Percentiles rank a stretch among this genome's conserved stretches.
These are phyloP conservation scores for Prunus armeniaca DNA, from an alignment of 306 rosid species.

Conservation along the genomic window DNA sequence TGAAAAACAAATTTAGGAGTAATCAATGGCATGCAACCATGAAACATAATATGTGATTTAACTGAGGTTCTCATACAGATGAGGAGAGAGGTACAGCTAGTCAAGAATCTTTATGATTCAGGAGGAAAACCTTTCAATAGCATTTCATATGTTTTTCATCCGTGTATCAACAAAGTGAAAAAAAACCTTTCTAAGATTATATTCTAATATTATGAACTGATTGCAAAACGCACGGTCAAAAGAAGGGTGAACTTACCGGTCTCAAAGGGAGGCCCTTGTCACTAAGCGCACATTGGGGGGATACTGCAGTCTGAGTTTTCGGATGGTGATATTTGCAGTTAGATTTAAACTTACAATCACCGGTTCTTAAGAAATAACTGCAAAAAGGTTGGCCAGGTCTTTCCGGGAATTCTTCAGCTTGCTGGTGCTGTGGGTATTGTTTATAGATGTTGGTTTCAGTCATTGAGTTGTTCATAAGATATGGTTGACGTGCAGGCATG, in stretches of 20 bases:
- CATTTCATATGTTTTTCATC: neutral
- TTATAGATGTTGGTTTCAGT: constrained; percentile 49
- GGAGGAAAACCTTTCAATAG: neutral
- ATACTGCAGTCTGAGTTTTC: constrained; percentile 45
- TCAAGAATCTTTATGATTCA: neutral
- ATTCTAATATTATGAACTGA: neutral
- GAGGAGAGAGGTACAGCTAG: neutral
- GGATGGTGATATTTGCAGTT: constrained; percentile 96
- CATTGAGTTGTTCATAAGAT: constrained; percentile 48
- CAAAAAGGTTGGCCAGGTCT: constrained; percentile 95
- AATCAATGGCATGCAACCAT: constrained; percentile 1
- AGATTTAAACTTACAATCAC: constrained; percentile 78
- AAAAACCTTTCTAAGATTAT: neutral
- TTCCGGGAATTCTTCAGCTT: constrained; percentile 68
- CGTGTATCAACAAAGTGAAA: neutral
- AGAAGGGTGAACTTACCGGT: constrained; percentile 61
- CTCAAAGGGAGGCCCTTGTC: constrained; percentile 94
- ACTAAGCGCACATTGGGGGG: constrained; percentile 54
- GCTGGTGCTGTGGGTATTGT: constrained; percentile 49
- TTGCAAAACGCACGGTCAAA: neutral
- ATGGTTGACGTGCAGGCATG: constrained; percentile 58
- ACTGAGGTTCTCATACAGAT: neutral
- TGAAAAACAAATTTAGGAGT: constrained; percentile 15
- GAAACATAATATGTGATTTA: neutral
- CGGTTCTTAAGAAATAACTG: constrained; percentile 81